Evolutionary conservation across 805 yeast genomes (phyloP).

Genomic region (Metschnikowia shivogae): DNA sequence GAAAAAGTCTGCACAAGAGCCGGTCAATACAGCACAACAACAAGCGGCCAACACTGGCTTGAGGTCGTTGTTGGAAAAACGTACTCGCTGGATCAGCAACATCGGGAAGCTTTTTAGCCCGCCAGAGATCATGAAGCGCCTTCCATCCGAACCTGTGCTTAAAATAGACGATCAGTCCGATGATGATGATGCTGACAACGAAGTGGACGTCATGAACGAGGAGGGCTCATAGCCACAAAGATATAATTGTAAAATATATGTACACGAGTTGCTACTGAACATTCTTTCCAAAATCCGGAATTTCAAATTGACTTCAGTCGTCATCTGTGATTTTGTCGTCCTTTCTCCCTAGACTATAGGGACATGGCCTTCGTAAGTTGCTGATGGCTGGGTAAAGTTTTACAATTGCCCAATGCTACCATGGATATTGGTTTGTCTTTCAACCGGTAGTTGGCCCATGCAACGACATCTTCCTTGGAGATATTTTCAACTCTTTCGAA

Average conservation of each 20-base stretch:
- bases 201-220: conserved; percentile 21
- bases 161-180: conserved; percentile 30
- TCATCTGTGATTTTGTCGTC: too few species aligned
- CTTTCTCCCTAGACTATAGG: conserved; percentile 7
- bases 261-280: too few species aligned
- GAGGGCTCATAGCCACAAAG: conserved; percentile 8
- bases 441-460: conserved; percentile 84
- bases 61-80: conserved; percentile 75
- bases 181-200: conserved; percentile 31
- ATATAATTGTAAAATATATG: background rate
- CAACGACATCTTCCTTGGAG: conserved; percentile 70
- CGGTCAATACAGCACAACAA: conserved; percentile 44
- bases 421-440: conserved; percentile 77
- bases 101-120: conserved; percentile 82
- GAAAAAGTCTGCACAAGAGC: conserved; percentile 40
- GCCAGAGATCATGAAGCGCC: conserved; percentile 66
- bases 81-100: conserved; percentile 81
- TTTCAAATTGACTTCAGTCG: too few species aligned
- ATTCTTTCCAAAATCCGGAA: too few species aligned
- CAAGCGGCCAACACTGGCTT: conserved; percentile 76
- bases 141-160: conserved; percentile 64
- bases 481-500: conserved; percentile 74
- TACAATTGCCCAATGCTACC: conserved; percentile 86
- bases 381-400: conserved; percentile 62
- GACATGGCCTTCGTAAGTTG: conserved; percentile 47